These are phyloP conservation scores for Trametopsis cervina DNA, from an alignment of 768 basidiomycete species.

Conservation along the genomic window DNA sequence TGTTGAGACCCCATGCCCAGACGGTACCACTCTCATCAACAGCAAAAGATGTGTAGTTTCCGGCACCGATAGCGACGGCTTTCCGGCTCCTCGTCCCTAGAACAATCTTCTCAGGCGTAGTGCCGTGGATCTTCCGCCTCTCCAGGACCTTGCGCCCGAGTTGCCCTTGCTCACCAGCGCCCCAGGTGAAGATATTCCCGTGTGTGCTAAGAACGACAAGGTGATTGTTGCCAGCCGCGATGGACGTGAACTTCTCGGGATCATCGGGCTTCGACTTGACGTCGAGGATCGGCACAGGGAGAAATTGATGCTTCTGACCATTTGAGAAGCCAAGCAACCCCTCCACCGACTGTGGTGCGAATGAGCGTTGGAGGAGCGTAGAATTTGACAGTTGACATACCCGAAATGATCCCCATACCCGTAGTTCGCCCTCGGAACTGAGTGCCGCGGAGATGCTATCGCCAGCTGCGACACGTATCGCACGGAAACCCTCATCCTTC, in stretches of 20 bases:
- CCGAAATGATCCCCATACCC: slow-evolving; percentile 87
- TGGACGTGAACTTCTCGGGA: slow-evolving; percentile 61
- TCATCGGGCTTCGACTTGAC: slow-evolving; percentile 57
- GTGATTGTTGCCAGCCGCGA: slow-evolving; percentile 85
- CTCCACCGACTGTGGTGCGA: slow-evolving; percentile 49
- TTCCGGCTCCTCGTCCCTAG: slow-evolving; percentile 63
- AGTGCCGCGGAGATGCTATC: slow-evolving; percentile 87
- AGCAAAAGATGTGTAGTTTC: slow-evolving; percentile 85
- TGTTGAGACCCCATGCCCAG: slow-evolving; percentile 97
- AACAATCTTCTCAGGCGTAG: slow-evolving; percentile 78
- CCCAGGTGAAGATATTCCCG: slow-evolving; percentile 85
- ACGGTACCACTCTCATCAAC: slow-evolving; percentile 77
- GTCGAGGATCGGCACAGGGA: slow-evolving; percentile 53
- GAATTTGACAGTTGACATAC: slow-evolving; percentile 40
- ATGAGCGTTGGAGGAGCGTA: background rate
- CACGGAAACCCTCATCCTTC: slow-evolving; percentile 74
- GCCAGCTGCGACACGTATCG: slow-evolving; percentile 76
- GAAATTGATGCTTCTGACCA: slow-evolving; percentile 59
- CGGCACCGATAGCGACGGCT: slow-evolving; percentile 69
- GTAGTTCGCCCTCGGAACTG: slow-evolving; percentile 69
- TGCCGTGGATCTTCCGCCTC: slow-evolving; percentile 83
- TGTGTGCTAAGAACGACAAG: slow-evolving; percentile 83
- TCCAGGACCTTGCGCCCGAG: slow-evolving; percentile 87
- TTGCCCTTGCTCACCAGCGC: slow-evolving; percentile 85
- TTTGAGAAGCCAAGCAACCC: slow-evolving; percentile 81